Evolutionary conservation across 768 basidiomycete species (phyloP), one percentile per base, ranked within the genome.

Genomic region (Pisolithus tinctorius): DNA sequence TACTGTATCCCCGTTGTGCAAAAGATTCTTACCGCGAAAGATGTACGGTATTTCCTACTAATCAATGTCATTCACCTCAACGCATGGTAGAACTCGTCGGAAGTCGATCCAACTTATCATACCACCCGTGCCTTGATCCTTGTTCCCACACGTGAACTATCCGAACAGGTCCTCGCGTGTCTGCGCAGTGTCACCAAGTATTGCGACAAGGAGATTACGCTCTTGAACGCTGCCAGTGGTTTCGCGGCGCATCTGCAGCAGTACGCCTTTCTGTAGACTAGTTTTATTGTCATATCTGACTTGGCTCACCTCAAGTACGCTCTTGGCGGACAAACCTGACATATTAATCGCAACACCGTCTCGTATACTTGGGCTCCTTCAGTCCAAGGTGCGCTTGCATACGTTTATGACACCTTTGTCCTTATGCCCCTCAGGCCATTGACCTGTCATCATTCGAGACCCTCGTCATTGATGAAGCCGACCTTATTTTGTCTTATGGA

Each of bases 391-490:
- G 8, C 31, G 43, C 10, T 36, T 36, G n/a, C 34, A 29, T 20
- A 48, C 16, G 73, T 52, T 31, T 4, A 36, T 20, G 9, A n/a
- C 11, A 16, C 14, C 26, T n/a, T 29, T 4, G 27, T n/a, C 1
- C 3, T 4, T 20, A 14, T 38, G 3, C 1, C 37, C 54, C 55
- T 34, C 53, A 90, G 87, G 72, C 82, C 0, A 72, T 98, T 7
- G 77, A 74, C 3, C 69, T 93, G 0, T 61, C 77, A 11, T 74
- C 78, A 0, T 70, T 98, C 29, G 88, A 92, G 43, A 87, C 88
- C 4, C 80, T 99, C 16, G 88, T 95, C 27, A 94, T 99, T 51
- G 96, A 99, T 64, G 96, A 99, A 70, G 96, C 96, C 23, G 96
- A 98, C 64, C 80, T 98, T 36, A 88, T 99, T 48, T 76, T 99